phyloP scores from a whole-genome alignment of 139 green algal species.

The Parachlorella kessleri region DNA sequence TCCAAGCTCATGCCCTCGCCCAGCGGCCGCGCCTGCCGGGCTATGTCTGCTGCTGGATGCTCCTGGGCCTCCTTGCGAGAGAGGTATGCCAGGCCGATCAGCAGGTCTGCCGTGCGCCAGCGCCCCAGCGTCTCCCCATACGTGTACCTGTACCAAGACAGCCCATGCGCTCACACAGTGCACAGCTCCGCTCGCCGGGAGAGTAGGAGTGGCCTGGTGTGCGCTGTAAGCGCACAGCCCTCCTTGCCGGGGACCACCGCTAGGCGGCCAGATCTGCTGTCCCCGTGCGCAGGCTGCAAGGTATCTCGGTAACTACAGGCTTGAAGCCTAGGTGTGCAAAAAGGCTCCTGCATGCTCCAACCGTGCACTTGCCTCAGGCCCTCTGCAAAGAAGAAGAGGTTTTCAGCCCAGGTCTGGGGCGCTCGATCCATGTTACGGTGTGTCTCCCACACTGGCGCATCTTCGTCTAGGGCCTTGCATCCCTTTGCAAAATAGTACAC shows the following conservation, averaged over 20 bases:
- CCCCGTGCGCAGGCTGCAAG: too few relatives aligned
- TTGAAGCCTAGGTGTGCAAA: too few relatives aligned
- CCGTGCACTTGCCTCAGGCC: slow-evolving; percentile 68
- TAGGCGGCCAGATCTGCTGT: too few relatives aligned
- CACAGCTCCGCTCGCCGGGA: too few relatives aligned
- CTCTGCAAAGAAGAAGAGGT: slow-evolving; percentile 78
- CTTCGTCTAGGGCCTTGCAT: neutral
- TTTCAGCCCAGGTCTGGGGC: slow-evolving; percentile 72
- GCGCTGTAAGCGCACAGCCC: too few relatives aligned
- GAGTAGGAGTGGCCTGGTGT: too few relatives aligned
- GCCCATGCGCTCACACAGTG: neutral
- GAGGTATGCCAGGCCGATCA: slow-evolving; percentile 85
- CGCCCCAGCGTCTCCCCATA: slow-evolving; percentile 76
- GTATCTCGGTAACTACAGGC: too few relatives aligned
- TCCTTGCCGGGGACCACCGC: too few relatives aligned
- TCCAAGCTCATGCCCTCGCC: slow-evolving; percentile 1
- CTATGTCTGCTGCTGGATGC: slow-evolving; percentile 71
- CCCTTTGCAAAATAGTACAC: slow-evolving; percentile 40
- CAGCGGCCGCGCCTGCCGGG: slow-evolving; percentile 26
- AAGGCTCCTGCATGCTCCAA: too few relatives aligned
- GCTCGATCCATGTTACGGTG: slow-evolving; percentile 40
- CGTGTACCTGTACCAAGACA: slow-evolving; percentile 53
- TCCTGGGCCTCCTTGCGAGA: slow-evolving; percentile 45
- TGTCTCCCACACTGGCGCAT: slow-evolving; percentile 23
- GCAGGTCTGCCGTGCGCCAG: slow-evolving; percentile 82